Conservation (phyloP, 2,329 filamentous ascomycete species). For the Leptographium lundbergii region DNA sequence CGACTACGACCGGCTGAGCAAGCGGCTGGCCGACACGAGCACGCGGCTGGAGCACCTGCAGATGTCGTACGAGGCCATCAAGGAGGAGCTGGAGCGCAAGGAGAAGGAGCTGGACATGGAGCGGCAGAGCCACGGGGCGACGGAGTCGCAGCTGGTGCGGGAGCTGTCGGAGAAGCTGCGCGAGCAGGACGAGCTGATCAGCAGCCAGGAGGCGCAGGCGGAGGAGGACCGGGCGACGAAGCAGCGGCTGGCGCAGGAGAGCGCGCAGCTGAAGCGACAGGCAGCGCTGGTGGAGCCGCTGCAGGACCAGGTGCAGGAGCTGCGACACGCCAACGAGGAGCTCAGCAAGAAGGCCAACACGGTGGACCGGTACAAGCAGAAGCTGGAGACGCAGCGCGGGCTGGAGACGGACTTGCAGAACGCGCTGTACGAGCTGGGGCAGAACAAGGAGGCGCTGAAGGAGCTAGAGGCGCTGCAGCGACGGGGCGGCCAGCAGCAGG, state of each 20-base stretch:
- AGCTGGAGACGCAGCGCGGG: conserved; percentile 43
- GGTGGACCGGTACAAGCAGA: conserved; percentile 49
- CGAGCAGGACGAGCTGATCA: conserved; percentile 61
- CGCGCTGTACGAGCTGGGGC: conserved; percentile 41
- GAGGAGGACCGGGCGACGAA: conserved; percentile 37
- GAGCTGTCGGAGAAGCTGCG: conserved; percentile 43
- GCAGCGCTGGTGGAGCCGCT: conserved; percentile 37
- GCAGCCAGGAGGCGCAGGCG: conserved; percentile 53
- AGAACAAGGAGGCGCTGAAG: conserved; percentile 34
- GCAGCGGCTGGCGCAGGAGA: conserved; percentile 33
- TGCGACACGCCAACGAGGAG: conserved; percentile 45
- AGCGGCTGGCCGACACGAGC: conserved; percentile 45
- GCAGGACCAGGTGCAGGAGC: conserved; percentile 46
- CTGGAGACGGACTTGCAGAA: conserved; percentile 43
- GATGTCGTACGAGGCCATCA: conserved; percentile 51
- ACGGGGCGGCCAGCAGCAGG: conserved; percentile 15
- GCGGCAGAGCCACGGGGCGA: conserved; percentile 38
- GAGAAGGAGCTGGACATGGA: conserved; percentile 42
- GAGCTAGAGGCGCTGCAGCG: conserved; percentile 21
- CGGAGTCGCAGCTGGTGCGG: conserved; percentile 38
- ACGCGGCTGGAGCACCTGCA: conserved; percentile 48
- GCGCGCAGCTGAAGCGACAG: conserved; percentile 31
- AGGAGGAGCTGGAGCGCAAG: conserved; percentile 46
- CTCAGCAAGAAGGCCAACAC: conserved; percentile 50
- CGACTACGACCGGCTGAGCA: conserved; percentile 40